Base-by-base conservation (phyloP, 129 eudicot genomes). In the Scalesia atractyloides region DNA sequence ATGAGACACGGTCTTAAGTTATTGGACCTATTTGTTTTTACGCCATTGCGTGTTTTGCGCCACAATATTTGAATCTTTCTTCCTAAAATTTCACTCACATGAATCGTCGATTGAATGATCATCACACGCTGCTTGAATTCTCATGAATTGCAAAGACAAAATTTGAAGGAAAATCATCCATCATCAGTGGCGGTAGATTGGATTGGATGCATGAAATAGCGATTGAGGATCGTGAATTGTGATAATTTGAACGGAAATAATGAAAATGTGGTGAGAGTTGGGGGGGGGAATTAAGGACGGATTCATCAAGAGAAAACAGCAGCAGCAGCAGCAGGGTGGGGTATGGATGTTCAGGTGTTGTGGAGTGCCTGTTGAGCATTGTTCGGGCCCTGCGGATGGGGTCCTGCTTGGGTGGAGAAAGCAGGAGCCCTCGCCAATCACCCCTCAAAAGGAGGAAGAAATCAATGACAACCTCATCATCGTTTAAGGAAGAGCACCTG, bases 351-450 rank as follows among this genome's bases (percentile, higher is more conserved):
- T 62, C 44, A n/a, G 92, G 79, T 78, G 95, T 76, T 78, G 89
- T 93, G 96, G 98, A 93, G 88, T 93, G 98, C 85, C 11, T 93
- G 78, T 48, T 93, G 7, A 66, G 82, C 68, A 79, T 93, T 24
- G 73, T 89, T 80, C 76, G 98, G 98, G 92, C 97, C 90, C 91
- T 93, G 14, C 82, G 95, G 80, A 90, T 87, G 97, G 98, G 98
- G 82, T 93, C 95, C 96, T 93, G 98, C 92, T 90, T 89, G 34
- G 74, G 96, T 11, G 72, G 75, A 30, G 98, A 93, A 84, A 85
- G 96, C 98, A 84, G 98, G 97, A 87, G 86, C 87, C 92, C 97
- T 36, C 81, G 76, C 71, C 88, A 92, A 17, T 84, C 97, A 15
- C 89, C 91, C 4, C 33, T 77, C 19, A 78, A 72, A 57, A 92